These are phyloP conservation scores for Tilletia horrida DNA, from an alignment of 1,284 basidiomycete genomes.

Conservation along the genomic window DNA sequence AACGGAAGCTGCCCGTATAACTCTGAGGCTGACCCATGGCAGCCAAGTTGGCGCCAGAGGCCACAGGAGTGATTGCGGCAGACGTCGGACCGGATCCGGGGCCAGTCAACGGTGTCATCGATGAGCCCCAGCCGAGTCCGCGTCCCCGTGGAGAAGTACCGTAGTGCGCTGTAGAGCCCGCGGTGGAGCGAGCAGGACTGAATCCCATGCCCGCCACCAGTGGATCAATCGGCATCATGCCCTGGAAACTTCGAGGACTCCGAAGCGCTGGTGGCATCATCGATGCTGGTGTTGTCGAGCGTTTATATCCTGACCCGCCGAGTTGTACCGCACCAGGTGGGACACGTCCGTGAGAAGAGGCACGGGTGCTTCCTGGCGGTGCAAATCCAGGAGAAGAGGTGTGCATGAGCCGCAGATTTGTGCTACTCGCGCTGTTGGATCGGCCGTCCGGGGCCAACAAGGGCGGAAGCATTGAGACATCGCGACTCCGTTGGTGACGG, in stretches of 20 bases:
- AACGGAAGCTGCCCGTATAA: slow-evolving; percentile 10
- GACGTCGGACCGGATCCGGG: not conserved
- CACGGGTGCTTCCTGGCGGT: not conserved
- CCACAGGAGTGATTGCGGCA: slow-evolving; percentile 10
- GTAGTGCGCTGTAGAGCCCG: slow-evolving; percentile 25
- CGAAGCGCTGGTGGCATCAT: slow-evolving; percentile 1
- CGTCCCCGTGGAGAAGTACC: slow-evolving; percentile 42
- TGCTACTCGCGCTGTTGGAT: slow-evolving; percentile 30
- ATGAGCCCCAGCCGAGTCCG: slow-evolving; percentile 43
- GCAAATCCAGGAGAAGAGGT: not conserved
- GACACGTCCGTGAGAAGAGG: not conserved
- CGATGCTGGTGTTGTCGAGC: not conserved
- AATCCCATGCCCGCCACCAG: slow-evolving; percentile 1
- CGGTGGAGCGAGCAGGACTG: slow-evolving; percentile 28
- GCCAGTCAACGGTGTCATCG: slow-evolving; percentile 31
- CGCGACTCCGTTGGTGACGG: slow-evolving; percentile 37
- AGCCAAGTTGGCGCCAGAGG: slow-evolving; percentile 1
- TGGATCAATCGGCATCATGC: not conserved
- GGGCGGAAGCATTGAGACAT: slow-evolving; percentile 42
- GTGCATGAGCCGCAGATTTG: slow-evolving; percentile 29
- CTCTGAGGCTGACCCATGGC: slow-evolving; percentile 11
- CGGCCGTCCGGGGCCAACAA: slow-evolving; percentile 38
- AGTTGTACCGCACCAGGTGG: not conserved
- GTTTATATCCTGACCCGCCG: not conserved
- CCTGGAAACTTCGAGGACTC: slow-evolving; percentile 3